Conservation (phyloP, 441 rosid genomes). For the Gossypium laxum region DNA sequence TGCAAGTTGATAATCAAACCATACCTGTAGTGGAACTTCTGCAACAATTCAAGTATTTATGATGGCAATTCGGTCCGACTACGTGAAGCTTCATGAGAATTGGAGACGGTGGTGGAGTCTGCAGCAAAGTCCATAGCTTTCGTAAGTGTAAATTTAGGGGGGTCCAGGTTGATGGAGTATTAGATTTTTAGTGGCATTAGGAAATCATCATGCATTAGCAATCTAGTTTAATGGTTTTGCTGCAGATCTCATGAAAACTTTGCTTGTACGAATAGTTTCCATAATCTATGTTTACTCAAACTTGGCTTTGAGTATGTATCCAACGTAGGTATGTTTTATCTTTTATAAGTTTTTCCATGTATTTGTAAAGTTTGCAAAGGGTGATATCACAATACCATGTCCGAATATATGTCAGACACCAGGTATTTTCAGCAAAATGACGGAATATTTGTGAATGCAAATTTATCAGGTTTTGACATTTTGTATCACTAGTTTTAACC, state of each 20-base stretch:
- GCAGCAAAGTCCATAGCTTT: not conserved
- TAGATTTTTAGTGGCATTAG: not conserved
- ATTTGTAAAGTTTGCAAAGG: no score
- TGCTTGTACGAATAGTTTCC: not conserved
- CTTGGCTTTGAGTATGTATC: no score
- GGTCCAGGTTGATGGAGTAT: not conserved
- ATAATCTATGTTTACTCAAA: no score
- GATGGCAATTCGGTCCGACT: no score
- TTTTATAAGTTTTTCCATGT: no score
- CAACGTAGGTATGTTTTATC: no score
- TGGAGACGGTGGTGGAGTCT: not conserved
- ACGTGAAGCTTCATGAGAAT: not conserved
- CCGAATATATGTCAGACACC: no score
- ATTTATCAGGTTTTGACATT: no score
- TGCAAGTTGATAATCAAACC: not conserved
- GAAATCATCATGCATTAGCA: not conserved
- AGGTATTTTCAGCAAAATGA: no score
- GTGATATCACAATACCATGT: no score
- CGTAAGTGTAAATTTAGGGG: conserved; percentile 14
- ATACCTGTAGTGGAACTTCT: not conserved
- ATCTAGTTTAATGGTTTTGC: not conserved
- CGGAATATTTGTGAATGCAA: no score
- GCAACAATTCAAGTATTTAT: not conserved
- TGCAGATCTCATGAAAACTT: not conserved
- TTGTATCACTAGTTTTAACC: no score